Percentiles rank a stretch among this genome's conserved stretches.
Conservation (phyloP, 345 rosid species). For the Hypericum perforatum region DNA sequence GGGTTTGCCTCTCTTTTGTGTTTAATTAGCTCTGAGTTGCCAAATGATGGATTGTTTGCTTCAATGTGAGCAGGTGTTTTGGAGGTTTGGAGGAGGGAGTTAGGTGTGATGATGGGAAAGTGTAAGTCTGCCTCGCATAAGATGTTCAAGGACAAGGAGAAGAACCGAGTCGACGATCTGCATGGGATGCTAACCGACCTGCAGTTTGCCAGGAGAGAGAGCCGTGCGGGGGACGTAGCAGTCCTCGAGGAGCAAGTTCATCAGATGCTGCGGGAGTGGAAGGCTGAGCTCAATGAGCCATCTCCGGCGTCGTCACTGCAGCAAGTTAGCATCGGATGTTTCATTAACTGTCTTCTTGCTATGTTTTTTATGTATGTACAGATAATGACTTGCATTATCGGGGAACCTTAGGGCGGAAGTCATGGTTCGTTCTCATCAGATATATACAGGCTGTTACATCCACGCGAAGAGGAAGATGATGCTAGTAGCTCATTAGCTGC, state of each 20-base stretch:
- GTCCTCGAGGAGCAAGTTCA: constrained; percentile 97
- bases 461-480: constrained; percentile 94
- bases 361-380: neutral
- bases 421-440: constrained; percentile 80
- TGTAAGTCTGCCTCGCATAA: constrained; percentile 93
- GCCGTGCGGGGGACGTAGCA: constrained; percentile 54
- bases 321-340: constrained; percentile 46
- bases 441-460: constrained; percentile 80
- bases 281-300: constrained; percentile 93
- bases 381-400: constrained; percentile 8
- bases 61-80: neutral
- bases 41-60: neutral
- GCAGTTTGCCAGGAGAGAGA: constrained; percentile 87
- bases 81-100: constrained; percentile 6
- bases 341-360: constrained; percentile 10
- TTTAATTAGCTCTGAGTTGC: too few relatives aligned
- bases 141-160: constrained; percentile 90
- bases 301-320: constrained; percentile 96
- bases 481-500: constrained; percentile 78
- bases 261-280: constrained; percentile 99
- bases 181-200: constrained; percentile 82
- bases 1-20: too few relatives aligned
- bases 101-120: constrained; percentile 52
- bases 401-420: constrained; percentile 57
- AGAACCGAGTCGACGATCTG: constrained; percentile 95